phyloP scores from a whole-genome alignment of 768 basidiomycete species.

The Mycena amicta region DNA sequence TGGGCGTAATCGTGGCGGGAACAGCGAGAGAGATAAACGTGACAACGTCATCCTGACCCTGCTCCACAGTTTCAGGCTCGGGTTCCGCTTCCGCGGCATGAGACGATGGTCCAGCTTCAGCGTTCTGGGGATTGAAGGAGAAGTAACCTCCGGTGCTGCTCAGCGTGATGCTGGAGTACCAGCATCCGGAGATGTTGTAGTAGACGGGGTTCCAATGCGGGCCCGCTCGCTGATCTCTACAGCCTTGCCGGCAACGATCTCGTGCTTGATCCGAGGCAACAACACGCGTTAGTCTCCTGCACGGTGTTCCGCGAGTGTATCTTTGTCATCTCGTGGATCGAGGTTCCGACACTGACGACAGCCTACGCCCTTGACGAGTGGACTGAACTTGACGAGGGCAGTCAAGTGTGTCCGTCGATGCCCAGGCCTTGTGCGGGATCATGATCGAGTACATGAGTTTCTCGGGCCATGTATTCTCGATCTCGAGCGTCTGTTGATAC shows the following conservation, averaged over 20 bases:
- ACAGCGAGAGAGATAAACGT: conserved; percentile 63
- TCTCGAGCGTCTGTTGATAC: conserved; percentile 94
- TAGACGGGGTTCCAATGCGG: conserved; percentile 10
- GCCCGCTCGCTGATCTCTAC: conserved; percentile 35
- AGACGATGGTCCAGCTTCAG: conserved; percentile 11
- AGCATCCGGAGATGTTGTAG: neutral
- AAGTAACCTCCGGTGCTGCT: conserved; percentile 13
- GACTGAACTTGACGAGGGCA: conserved; percentile 83
- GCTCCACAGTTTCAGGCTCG: conserved; percentile 3
- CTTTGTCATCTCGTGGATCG: conserved; percentile 76
- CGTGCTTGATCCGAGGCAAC: conserved; percentile 68
- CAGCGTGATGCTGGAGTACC: neutral
- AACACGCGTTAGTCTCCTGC: conserved; percentile 62
- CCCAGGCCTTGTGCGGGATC: conserved; percentile 95
- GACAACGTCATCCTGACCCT: conserved; percentile 50
- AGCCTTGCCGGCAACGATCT: conserved; percentile 63
- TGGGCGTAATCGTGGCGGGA: conserved; percentile 65
- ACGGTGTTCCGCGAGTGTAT: conserved; percentile 52
- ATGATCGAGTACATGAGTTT: conserved; percentile 96
- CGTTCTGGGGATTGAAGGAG: neutral
- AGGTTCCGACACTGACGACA: conserved; percentile 66
- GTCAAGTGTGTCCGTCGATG: conserved; percentile 85
- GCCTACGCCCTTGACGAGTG: conserved; percentile 82
- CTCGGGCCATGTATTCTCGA: conserved; percentile 96
- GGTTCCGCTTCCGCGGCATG: neutral